Percentiles rank a stretch among this genome's conserved stretches.
These are phyloP conservation scores for Tetrahymena borealis DNA, from an alignment of 73 alveolate genomes.

Conservation along the genomic window DNA sequence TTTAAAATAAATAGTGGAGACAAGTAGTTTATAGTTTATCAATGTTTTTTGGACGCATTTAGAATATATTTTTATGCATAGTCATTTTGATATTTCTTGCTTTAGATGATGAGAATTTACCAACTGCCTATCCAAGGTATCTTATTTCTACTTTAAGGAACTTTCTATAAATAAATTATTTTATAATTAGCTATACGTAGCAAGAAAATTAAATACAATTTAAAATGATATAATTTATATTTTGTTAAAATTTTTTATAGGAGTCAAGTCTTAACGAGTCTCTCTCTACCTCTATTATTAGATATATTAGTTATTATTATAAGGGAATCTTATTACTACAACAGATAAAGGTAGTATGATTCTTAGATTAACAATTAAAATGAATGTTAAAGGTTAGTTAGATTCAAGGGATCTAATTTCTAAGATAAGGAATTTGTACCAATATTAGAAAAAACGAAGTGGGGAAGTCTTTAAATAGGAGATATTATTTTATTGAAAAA, in stretches of 20 bases:
- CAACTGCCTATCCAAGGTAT: background rate
- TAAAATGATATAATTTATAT: background rate
- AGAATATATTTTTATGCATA: background rate
- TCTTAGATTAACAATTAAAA: background rate
- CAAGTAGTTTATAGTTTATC: background rate
- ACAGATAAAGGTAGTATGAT: background rate
- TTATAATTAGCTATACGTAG: background rate
- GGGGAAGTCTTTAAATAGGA: conserved; percentile 2
- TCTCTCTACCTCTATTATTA: background rate
- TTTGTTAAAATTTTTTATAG: background rate
- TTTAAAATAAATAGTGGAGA: background rate
- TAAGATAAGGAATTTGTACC: background rate
- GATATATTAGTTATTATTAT: background rate
- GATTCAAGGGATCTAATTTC: background rate
- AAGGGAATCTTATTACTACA: background rate
- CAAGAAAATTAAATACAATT: background rate
- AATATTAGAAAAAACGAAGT: background rate
- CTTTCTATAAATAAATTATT: background rate
- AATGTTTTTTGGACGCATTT: background rate
- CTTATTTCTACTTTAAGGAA: background rate
- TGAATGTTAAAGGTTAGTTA: background rate
- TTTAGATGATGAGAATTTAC: background rate
- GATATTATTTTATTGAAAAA: conserved; percentile 30
- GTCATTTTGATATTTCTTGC: background rate
- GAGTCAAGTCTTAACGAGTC: background rate